A percentile compares a stretch with the other conserved stretches of the same genome.
Conservation (phyloP, 2,329 filamentous ascomycete species). For the Clonostachys rhizophaga region DNA sequence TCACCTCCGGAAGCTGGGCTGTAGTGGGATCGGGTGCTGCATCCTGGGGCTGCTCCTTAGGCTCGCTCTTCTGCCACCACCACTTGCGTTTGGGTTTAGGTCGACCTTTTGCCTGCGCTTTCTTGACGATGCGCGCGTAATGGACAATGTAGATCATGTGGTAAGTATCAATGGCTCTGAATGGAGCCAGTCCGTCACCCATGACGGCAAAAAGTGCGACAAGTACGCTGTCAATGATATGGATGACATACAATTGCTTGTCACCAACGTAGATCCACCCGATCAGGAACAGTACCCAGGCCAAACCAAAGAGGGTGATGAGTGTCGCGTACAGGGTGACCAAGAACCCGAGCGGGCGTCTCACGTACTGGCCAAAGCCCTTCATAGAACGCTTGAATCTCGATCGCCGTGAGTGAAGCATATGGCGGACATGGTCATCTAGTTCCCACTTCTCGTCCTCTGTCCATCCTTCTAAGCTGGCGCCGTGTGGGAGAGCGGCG, state of each 20-base stretch:
- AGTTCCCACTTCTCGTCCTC: slow-evolving; percentile 69
- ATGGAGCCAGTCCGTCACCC: slow-evolving; percentile 68
- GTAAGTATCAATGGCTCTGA: slow-evolving; percentile 77
- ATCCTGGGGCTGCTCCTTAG: neutral
- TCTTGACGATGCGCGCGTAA: slow-evolving; percentile 41
- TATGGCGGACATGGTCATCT: slow-evolving; percentile 83
- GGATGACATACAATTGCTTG: slow-evolving; percentile 63
- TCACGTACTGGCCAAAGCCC: slow-evolving; percentile 77
- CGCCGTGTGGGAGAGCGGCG: slow-evolving; percentile 73
- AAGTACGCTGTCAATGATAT: slow-evolving; percentile 66
- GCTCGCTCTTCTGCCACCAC: neutral
- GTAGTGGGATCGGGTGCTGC: neutral
- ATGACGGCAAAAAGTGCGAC: slow-evolving; percentile 68
- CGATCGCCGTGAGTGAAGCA: slow-evolving; percentile 76
- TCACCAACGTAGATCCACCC: slow-evolving; percentile 82
- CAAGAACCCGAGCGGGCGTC: slow-evolving; percentile 72
- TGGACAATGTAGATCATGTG: slow-evolving; percentile 81
- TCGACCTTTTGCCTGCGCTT: slow-evolving; percentile 17
- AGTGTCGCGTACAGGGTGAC: slow-evolving; percentile 79
- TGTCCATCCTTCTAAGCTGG: slow-evolving; percentile 69
- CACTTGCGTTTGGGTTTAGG: neutral
- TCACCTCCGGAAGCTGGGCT: neutral
- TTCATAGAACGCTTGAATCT: slow-evolving; percentile 76
- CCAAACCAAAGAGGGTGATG: slow-evolving; percentile 79
- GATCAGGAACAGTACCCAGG: slow-evolving; percentile 89